Evolutionary conservation across 2,329 filamentous ascomycete species (phyloP), one percentile per base, ranked within the genome.

Genomic region (Fusarium citri): DNA sequence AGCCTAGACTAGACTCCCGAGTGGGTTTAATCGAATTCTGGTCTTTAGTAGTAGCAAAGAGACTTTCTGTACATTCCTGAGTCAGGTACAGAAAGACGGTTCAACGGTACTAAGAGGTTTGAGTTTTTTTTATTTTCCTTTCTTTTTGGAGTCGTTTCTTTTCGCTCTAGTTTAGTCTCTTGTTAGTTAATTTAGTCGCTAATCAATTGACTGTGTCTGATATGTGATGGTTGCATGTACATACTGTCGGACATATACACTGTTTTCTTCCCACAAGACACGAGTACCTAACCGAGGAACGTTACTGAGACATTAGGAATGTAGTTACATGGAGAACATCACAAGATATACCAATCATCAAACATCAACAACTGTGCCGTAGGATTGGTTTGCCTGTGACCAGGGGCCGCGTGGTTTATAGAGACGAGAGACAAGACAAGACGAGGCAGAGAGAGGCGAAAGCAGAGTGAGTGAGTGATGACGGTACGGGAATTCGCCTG

Each of bases 221-320:
- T 67, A 63, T 67, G 63, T 67, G 57, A 67, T 22, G 47, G 47
- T 63, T 63, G 64, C 51, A 42, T 48, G 51, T 63, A 64, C 51
- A 42, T 43, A 28, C 48, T 40, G 22, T 40, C 54, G 45, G 54
- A 55, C 55, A 45, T 37, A 25, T 57, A 43, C 41, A 53, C 18
- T 37, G 12, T 37, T 37, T 18, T 37, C 34, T 37, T 37, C 18
- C 8, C 31, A 34, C 45, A 61, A 43, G 26, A 58, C 59, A 47
- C 28, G 48, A 37, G 23, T 26, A 43, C n/a, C 48, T 18, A 59
- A 15, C 5, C 41, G 48, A 55, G 64, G 28, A 60, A 56, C 43
- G 46, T 59, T 45, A 41, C 49, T 59, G 34, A 71, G 68, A 64
- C 66, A 71, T 42, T 47, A 61, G 68, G 68, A 71, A 71, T 71